These are phyloP conservation scores for Trametes sanguinea DNA, from an alignment of 768 basidiomycete species.

Conservation along the genomic window DNA sequence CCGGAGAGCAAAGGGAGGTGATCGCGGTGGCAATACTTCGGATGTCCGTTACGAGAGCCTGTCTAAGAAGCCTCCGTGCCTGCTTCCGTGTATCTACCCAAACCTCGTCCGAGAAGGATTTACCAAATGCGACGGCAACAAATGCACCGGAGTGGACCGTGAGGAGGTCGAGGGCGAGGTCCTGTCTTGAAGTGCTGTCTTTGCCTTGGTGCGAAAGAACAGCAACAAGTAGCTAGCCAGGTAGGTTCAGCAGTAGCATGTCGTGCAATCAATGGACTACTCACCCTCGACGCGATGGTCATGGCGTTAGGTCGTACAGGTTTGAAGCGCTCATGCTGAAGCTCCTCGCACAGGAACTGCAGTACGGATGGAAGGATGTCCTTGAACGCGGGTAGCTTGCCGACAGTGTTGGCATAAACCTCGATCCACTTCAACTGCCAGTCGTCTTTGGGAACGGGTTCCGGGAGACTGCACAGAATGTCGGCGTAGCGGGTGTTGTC, in stretches of 20 bases:
- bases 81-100: slow-evolving; percentile 47
- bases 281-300: slow-evolving; percentile 61
- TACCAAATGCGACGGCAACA: slow-evolving; percentile 48
- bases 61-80: slow-evolving; percentile 44
- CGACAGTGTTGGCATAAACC: slow-evolving; percentile 27
- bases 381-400: slow-evolving; percentile 22
- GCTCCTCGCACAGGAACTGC: slow-evolving; percentile 75
- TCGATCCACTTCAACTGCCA: slow-evolving; percentile 31
- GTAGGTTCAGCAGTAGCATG: background rate
- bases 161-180: slow-evolving; percentile 40
- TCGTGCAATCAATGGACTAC: slow-evolving; percentile 27
- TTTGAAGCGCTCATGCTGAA: slow-evolving; percentile 76
- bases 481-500: slow-evolving; percentile 64
- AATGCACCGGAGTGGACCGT: slow-evolving; percentile 55
- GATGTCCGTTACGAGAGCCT: slow-evolving; percentile 37
- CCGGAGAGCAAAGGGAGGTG: slow-evolving; percentile 32
- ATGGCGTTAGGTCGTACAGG: slow-evolving; percentile 61
- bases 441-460: slow-evolving; percentile 33
- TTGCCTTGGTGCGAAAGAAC: slow-evolving; percentile 38
- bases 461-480: slow-evolving; percentile 41
- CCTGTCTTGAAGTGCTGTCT: slow-evolving; percentile 30
- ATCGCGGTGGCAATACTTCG: slow-evolving; percentile 36
- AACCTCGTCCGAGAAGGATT: slow-evolving; percentile 37
- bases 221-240: slow-evolving; percentile 35
- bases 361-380: slow-evolving; percentile 73